Conservation (phyloP, 148 eudicot genomes). For the Nepenthes mirabilis region DNA sequence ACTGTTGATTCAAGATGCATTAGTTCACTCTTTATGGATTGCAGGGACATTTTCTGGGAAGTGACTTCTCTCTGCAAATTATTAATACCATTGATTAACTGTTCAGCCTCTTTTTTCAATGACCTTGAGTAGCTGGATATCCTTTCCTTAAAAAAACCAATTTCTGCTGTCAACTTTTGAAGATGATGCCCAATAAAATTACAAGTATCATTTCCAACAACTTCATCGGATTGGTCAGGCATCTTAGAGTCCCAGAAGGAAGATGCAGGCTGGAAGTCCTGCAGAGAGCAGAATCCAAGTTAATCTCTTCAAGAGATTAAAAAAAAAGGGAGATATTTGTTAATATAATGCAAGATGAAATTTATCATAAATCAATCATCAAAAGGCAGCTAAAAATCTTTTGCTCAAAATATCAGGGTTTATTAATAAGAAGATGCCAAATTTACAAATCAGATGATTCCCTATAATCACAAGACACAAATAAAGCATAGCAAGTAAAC, state of each 20-base stretch:
- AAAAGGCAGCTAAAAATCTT: too few relatives aligned
- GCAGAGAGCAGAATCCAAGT: conserved; percentile 3
- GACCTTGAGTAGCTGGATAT: conserved; percentile 28
- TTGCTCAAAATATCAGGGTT: too few relatives aligned
- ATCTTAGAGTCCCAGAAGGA: conserved; percentile 19
- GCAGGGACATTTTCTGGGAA: conserved; percentile 33
- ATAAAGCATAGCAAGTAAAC: too few relatives aligned
- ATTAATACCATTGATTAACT: conserved; percentile 22
- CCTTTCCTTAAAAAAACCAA: conserved; percentile 39
- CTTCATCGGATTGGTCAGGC: conserved; percentile 20
- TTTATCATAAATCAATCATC: too few relatives aligned
- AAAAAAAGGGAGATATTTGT: not conserved
- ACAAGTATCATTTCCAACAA: conserved; percentile 16
- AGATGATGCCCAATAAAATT: conserved; percentile 26
- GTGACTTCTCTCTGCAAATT: conserved; percentile 26
- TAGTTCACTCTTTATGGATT: conserved; percentile 31
- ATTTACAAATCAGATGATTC: too few relatives aligned
- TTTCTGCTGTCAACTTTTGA: conserved; percentile 28
- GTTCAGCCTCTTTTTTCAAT: conserved; percentile 33
- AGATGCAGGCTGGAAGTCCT: conserved; percentile 28
- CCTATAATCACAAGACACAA: too few relatives aligned
- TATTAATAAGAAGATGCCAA: too few relatives aligned
- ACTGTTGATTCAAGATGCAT: conserved; percentile 32
- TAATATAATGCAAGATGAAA: too few relatives aligned
- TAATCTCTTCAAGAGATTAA: not conserved